Evolutionary conservation across 306 rosid genomes (phyloP), one percentile per base, ranked within the genome.

Genomic region (Rosa persica): DNA sequence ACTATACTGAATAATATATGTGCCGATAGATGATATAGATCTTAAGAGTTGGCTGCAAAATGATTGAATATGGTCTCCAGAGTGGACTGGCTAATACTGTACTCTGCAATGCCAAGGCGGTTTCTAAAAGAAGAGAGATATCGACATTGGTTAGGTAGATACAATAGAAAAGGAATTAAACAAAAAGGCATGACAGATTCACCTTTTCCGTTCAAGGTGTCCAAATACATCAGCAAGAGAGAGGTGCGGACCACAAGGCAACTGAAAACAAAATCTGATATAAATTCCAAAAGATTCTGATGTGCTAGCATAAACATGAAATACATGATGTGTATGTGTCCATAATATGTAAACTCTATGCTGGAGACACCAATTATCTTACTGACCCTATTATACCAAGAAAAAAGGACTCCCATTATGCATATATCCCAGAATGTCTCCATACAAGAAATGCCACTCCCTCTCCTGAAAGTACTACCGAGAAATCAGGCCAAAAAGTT

Each of bases 161-260:
- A 5, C 25, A 20, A 20, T n/a, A 62, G 40, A 71, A 57, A 36
- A 68, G 67, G 67, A 38, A 61, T 3, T 52, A 52, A 60, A 17
- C 67, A n/a, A 76, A 25, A 68, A 54, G n/a, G 66, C 44, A 75
- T 48, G 36, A 80, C 4, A 34, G 54, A 13, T 52, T 88, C 72
- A 92, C 98, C 93, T 88, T 81, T 86, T 92, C 74, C 85, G 80
- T 87, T 94, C 98, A 30, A 94, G 86, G 86, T 88, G 85, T 66
- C 97, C 98, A 61, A 94, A 92, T 83, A 86, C 97, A 87, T 94
- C 97, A n/a, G 98, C 93, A 43, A 94, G 91, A 55, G 95, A 94
- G 64, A 86, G 81, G 65, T 79, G 93, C 79, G 86, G 89, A 61
- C 81, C 89, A 66, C 46, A 87, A 13, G 96, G 93, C 88, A 94